Evolutionary conservation across 164 flowering plant genomes (phyloP), one percentile per base, ranked within the genome.

Genomic region (Paratinospora sagittata): DNA sequence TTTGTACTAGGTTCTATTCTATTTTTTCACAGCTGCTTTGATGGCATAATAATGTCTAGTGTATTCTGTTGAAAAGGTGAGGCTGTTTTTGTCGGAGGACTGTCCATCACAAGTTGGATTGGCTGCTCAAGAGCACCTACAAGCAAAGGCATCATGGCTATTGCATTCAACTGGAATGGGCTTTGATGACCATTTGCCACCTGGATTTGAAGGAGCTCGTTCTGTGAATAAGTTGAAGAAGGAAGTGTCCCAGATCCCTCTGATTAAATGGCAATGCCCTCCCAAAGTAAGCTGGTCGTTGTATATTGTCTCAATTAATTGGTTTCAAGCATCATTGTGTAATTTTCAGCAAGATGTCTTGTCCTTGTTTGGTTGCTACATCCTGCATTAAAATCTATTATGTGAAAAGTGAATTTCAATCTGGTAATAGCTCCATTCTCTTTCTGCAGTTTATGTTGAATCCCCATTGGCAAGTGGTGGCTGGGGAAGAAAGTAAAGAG

Each of bases 401-500:
- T 13, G n/a, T 52, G 30, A 55, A 52, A 45, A 26, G 41, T n/a
- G 43, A 68, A 49, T 30, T 63, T 37, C 41, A 10, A 23, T 57
- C 36, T 69, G 27, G 39, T 70, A 23, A 9, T 74, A 7, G 33
- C 66, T 37, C 21, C 11, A 64, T 62, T 74, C 21, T 74, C 49
- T 52, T 14, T 76, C 63, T 37, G 43, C 85, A 95, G 98, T 75
- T 92, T 74, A 34, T 75, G 62, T 57, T 92, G 77, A 72, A 84
- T 79, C 60, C 67, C 13, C 68, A 69, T 37, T 95, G 98, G 98
- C 88, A 79, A 82, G 94, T 95, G 73, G 97, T 82, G 43, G 83
- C 89, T 57, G 98, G 97, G 43, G 97, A 92, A 72, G 98, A 95
- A 83, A 95, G 97, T 81, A 70, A 78, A 77, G 97, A 92, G 74